These are phyloP conservation scores for Cicer chorassanicum DNA, from an alignment of 306 rosid genomes.

Conservation along the genomic window DNA sequence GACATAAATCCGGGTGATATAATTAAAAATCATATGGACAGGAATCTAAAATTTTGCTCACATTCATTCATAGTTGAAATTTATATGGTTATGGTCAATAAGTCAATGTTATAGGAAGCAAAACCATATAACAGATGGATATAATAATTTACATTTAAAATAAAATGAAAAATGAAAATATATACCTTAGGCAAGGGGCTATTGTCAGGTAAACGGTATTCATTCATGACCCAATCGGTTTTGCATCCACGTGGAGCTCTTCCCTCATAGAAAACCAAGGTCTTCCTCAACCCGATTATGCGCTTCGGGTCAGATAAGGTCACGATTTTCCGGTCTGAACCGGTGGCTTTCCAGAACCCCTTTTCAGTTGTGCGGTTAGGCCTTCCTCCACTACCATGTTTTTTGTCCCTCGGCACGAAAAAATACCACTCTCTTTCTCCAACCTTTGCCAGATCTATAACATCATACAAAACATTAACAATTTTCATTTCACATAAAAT, in stretches of 20 bases:
- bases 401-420: constrained; percentile 95
- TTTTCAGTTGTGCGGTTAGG: constrained; percentile 91
- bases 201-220: constrained; percentile 87
- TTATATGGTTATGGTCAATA: not conserved
- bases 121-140: not conserved
- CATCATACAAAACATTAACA: not conserved
- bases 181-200: constrained; percentile 60
- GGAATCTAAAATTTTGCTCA: too few species aligned
- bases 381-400: constrained; percentile 86
- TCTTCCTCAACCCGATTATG: constrained; percentile 81
- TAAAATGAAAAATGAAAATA: not conserved
- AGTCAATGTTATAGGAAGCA: not conserved
- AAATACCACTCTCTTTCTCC: constrained; percentile 99
- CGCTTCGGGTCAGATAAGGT: constrained; percentile 72
- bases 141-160: not conserved
- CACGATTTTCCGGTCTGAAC: constrained; percentile 82
- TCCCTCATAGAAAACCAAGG: constrained; percentile 87
- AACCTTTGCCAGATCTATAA: constrained; percentile 66
- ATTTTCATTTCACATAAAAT: not conserved
- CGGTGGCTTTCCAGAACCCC: constrained; percentile 98
- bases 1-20: not conserved
- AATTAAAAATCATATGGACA: not conserved
- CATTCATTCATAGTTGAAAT: not conserved
- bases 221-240: constrained; percentile 99
- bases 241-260: constrained; percentile 87